phyloP scores from a whole-genome alignment of 345 rosid species.

The Citropsis articulata region DNA sequence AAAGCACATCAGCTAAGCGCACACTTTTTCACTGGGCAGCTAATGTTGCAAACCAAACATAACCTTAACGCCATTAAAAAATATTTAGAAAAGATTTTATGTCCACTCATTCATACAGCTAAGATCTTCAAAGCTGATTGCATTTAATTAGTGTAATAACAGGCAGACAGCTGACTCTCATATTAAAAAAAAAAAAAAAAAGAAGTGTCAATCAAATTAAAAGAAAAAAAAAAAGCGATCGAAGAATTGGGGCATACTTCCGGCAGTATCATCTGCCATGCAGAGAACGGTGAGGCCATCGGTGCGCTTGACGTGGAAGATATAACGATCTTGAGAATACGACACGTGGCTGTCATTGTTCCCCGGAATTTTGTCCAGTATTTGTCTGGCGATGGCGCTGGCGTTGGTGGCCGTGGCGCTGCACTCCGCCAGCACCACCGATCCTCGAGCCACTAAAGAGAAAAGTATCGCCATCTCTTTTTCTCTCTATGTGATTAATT shows the following conservation, averaged over 20 bases:
- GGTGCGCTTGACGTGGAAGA: slow-evolving; percentile 91
- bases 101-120: neutral
- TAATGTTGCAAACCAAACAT: neutral
- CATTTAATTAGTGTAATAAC: neutral
- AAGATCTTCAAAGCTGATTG: neutral
- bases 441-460: slow-evolving; percentile 88
- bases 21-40: neutral
- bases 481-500: neutral
- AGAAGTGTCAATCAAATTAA: neutral
- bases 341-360: slow-evolving; percentile 71
- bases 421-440: slow-evolving; percentile 91
- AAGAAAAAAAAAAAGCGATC: too few species aligned
- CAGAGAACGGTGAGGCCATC: slow-evolving; percentile 98
- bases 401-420: slow-evolving; percentile 76
- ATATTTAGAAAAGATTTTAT: neutral
- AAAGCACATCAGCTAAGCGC: neutral
- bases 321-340: slow-evolving; percentile 88
- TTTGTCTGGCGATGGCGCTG: slow-evolving; percentile 71
- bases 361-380: slow-evolving; percentile 80
- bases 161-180: neutral
- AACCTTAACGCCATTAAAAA: neutral
- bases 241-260: slow-evolving; percentile 43
- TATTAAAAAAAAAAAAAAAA: neutral
- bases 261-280: slow-evolving; percentile 94
- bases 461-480: slow-evolving; percentile 73